phyloP scores from a whole-genome alignment of 441 rosid genomes.

The Pelargonium myrrhifolium region DNA sequence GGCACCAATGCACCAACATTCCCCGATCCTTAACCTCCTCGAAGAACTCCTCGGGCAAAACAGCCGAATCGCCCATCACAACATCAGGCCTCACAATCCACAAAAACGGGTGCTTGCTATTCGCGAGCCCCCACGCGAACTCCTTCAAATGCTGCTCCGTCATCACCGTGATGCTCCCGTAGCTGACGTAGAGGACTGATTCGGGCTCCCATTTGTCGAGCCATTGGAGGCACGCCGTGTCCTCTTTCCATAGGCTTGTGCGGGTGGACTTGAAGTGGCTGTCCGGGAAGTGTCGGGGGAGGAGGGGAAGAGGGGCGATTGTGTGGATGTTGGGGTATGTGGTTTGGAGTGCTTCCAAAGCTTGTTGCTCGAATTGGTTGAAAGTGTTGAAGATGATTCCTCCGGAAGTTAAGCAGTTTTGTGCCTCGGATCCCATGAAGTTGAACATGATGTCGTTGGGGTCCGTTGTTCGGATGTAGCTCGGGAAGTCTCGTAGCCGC shows the following conservation, averaged over 20 bases:
- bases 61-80: conserved; percentile 19
- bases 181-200: conserved; percentile 24
- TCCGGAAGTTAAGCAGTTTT: conserved; percentile 17
- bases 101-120: conserved; percentile 20
- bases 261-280: conserved; percentile 9
- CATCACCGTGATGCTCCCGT: conserved; percentile 22
- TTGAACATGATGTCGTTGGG: conserved; percentile 22
- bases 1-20: conserved; percentile 20
- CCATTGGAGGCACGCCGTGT: conserved; percentile 22
- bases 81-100: conserved; percentile 27
- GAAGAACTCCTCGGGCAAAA: conserved; percentile 18
- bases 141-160: conserved; percentile 19
- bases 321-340: conserved; percentile 23
- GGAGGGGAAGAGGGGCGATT: conserved; percentile 30
- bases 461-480: conserved; percentile 26
- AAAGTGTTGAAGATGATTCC: conserved; percentile 34
- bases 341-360: conserved; percentile 14
- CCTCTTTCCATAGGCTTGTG: conserved; percentile 23
- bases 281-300: not conserved
- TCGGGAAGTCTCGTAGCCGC: conserved; percentile 30
- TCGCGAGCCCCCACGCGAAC: conserved; percentile 32
- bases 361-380: conserved; percentile 25
- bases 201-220: conserved; percentile 9
- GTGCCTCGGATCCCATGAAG: conserved; percentile 10
- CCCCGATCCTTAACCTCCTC: conserved; percentile 23